Evolutionary conservation across 805 yeast genomes (phyloP).

Genomic region (Metschnikowia arizonensis): DNA sequence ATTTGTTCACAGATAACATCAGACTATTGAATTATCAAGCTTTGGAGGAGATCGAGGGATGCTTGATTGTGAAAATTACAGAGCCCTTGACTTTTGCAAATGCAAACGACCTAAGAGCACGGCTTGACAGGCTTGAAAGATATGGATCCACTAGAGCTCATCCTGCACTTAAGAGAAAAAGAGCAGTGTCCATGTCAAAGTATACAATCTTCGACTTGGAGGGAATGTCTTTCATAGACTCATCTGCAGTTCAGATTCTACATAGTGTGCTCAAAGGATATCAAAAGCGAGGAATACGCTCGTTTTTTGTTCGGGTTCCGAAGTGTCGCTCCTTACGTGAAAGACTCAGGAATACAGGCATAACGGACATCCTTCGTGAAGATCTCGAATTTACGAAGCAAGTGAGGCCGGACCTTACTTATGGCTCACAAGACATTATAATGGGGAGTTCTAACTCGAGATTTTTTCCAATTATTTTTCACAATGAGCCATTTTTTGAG

Average conservation of each 20-base stretch:
- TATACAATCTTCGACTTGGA: constrained; percentile 39
- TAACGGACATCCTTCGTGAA: constrained; percentile 22
- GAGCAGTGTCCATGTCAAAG: constrained; percentile 37
- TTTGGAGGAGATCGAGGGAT: constrained; percentile 43
- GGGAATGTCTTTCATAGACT: constrained; percentile 41
- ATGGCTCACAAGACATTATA: background rate
- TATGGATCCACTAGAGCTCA: constrained; percentile 43
- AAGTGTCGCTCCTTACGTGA: constrained; percentile 24
- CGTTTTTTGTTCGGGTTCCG: constrained; percentile 36
- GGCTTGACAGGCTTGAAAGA: constrained; percentile 39
- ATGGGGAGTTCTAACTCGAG: background rate
- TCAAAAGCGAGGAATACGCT: constrained; percentile 26
- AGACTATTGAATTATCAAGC: constrained; percentile 34
- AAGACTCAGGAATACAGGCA: constrained; percentile 30
- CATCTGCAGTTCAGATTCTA: constrained; percentile 40
- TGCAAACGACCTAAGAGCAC: constrained; percentile 34
- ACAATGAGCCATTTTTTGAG: constrained; percentile 2
- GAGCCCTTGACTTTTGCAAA: constrained; percentile 44
- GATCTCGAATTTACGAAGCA: constrained; percentile 20
- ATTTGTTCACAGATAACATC: constrained; percentile 32
- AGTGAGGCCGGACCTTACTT: constrained; percentile 11
- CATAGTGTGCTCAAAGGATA: constrained; percentile 28
- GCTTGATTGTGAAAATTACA: constrained; percentile 40
- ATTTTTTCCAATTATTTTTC: background rate
- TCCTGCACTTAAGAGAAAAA: constrained; percentile 36